These are phyloP conservation scores for Cyberlindnera veronae DNA, from an alignment of 805 yeast species.

Conservation along the genomic window DNA sequence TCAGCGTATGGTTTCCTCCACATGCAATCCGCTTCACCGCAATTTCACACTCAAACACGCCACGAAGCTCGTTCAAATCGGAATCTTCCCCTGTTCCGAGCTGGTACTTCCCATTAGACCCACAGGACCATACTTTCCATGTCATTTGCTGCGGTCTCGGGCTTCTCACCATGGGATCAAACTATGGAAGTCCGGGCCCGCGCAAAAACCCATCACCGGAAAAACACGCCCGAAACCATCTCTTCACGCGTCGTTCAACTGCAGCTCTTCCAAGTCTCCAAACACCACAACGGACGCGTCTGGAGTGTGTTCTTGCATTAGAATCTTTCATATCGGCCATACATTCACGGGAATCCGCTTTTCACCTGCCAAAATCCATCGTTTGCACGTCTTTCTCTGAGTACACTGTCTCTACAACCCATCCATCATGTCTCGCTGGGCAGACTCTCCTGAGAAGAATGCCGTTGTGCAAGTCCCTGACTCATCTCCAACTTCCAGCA, in stretches of 20 bases:
- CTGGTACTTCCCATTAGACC: constrained; percentile 82
- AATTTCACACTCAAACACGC: constrained; percentile 10
- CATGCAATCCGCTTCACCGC: constrained; percentile 48
- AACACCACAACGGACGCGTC: no score
- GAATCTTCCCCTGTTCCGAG: constrained; percentile 56
- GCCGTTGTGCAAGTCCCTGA: constrained; percentile 46
- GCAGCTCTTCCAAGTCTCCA: no score
- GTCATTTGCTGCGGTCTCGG: not conserved
- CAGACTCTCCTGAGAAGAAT: constrained; percentile 22
- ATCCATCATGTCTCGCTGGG: constrained; percentile 13
- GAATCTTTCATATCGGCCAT: not conserved
- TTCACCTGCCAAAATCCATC: no score
- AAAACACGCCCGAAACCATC: no score
- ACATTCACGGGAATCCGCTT: not conserved
- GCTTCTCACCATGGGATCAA: not conserved
- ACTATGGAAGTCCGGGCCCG: no score
- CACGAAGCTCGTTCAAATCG: constrained; percentile 39
- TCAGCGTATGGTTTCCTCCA: constrained; percentile 86
- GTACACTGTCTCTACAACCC: not conserved
- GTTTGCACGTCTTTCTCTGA: no score
- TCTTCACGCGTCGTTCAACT: no score
- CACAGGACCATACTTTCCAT: constrained; percentile 50
- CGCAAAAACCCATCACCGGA: no score
- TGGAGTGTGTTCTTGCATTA: not conserved
- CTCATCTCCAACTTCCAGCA: constrained; percentile 40